Base-by-base conservation (phyloP, 176 grass and related monocot species). In the Alopecurus myosuroides region DNA sequence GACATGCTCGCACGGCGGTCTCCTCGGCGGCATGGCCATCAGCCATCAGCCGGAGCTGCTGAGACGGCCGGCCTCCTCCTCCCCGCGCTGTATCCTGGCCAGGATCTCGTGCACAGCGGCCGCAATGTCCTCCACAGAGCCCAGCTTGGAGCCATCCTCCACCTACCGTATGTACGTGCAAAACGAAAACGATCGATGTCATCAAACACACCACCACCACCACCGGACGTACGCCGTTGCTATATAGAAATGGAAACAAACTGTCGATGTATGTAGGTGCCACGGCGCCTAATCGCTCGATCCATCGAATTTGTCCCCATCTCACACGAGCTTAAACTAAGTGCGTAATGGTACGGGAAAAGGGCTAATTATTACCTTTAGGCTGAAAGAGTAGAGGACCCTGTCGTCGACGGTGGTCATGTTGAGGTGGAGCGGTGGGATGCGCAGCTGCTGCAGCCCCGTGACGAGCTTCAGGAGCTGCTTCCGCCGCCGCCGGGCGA, bases 391-490 rank as follows among this genome's bases (percentile, higher is more conserved):
- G 86, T 97, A 97, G 36, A 99, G 52, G 56, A 89, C 94, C 88
- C 80, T 91, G 77, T 77, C 86, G 82, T 97, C 84, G 36, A 86
- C 74, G 72, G 85, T 86, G 85, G 88, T 99, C 33, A 94, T 55
- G 85, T 97, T 99, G 80, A 99, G 91, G 72, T 99, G 97, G 74
- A 99, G 88, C 80, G 92, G 87, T 28, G 86, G 85, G 57, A 99
- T 65, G 45, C 90, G 86, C 64, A 92, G 66, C 51, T 83, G 92
- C 58, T 99, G 97, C 72, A 99, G 78, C 15, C 86, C 84, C 5
- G 71, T 30, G 22, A 94, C 85, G 22, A 99, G 87, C 70, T 75
- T 87, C 17, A 94, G 79, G 22, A 99, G 86, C 82, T 97, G 97
- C 84, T 85, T 96, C 3, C 90, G 92, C 72, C 86, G 76, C 52